Evolutionary conservation across 208 protist genomes (phyloP).

Genomic region (Crithidia sp.): DNA sequence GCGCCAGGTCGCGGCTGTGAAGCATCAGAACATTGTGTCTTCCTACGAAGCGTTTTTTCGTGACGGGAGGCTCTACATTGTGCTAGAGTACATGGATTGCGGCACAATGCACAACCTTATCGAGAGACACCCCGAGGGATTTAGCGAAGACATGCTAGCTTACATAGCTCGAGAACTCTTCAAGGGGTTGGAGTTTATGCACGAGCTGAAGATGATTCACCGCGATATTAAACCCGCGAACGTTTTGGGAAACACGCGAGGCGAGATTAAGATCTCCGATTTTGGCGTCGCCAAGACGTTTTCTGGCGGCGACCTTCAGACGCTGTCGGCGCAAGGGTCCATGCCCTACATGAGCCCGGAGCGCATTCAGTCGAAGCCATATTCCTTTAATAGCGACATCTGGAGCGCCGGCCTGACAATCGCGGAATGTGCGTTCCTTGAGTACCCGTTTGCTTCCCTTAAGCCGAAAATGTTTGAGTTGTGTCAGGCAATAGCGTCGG

Average conservation of each 20-base stretch:
- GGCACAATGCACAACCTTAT: slow-evolving; percentile 91
- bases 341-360: slow-evolving; percentile 95
- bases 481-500: slow-evolving; percentile 75
- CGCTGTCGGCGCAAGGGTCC: slow-evolving; percentile 90
- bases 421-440: slow-evolving; percentile 84
- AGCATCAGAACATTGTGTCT: slow-evolving; percentile 88
- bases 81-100: slow-evolving; percentile 91
- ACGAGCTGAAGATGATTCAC: slow-evolving; percentile 92
- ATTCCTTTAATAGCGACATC: slow-evolving; percentile 92
- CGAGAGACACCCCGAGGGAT: slow-evolving; percentile 60
- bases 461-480: slow-evolving; percentile 85
- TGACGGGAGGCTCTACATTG: slow-evolving; percentile 87
- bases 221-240: slow-evolving; percentile 98
- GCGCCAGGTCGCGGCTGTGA: slow-evolving; percentile 80
- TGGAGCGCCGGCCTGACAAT: slow-evolving; percentile 93
- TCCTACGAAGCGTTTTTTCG: slow-evolving; percentile 93
- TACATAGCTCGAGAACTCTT: slow-evolving; percentile 89
- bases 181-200: slow-evolving; percentile 83
- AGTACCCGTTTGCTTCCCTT: slow-evolving; percentile 83
- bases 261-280: slow-evolving; percentile 96
- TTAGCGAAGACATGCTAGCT: slow-evolving; percentile 82
- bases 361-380: slow-evolving; percentile 85
- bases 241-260: slow-evolving; percentile 95
- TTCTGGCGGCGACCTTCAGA: slow-evolving; percentile 76
- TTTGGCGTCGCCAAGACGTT: slow-evolving; percentile 95